These are phyloP conservation scores for Claviceps monticola DNA, from an alignment of 2,329 filamentous ascomycete species.

Conservation along the genomic window DNA sequence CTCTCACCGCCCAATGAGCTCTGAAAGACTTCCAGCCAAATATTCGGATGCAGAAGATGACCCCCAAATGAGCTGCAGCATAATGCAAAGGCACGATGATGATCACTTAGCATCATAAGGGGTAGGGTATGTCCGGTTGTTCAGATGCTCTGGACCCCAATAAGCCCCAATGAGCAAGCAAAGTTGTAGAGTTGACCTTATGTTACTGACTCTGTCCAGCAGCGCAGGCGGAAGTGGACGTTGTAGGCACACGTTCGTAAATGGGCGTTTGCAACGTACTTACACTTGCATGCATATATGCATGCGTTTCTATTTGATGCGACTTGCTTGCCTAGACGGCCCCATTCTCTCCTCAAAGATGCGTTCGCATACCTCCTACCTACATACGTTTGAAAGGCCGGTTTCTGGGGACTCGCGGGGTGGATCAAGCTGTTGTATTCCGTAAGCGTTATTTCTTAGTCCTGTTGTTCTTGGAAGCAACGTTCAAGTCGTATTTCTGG, in stretches of 20 bases:
- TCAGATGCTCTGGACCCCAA: not conserved
- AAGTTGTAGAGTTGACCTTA: slow-evolving; percentile 1
- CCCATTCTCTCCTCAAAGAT: slow-evolving; percentile 4
- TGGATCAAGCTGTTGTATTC: slow-evolving; percentile 3
- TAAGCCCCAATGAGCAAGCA: not conserved
- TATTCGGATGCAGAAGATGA: not conserved
- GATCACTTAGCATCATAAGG: slow-evolving; percentile 4
- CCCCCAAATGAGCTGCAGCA: slow-evolving; percentile 2
- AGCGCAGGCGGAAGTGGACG: slow-evolving; percentile 1
- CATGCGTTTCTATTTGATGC: not conserved
- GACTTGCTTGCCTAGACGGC: slow-evolving; percentile 3
- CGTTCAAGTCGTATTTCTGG: not conserved
- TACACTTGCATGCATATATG: not conserved
- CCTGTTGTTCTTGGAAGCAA: not conserved
- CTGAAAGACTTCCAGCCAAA: not conserved
- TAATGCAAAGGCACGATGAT: slow-evolving; percentile 5
- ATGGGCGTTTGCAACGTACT: not conserved
- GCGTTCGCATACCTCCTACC: slow-evolving; percentile 1
- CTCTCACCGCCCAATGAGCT: not conserved
- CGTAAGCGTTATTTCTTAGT: not conserved
- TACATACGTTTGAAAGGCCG: slow-evolving; percentile 1
- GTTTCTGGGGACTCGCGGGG: not conserved
- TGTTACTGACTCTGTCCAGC: not conserved
- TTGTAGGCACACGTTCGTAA: slow-evolving; percentile 1
- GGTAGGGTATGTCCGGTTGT: not conserved